Base-by-base conservation (phyloP, 306 rosid species). In the Trifolium pratense region DNA sequence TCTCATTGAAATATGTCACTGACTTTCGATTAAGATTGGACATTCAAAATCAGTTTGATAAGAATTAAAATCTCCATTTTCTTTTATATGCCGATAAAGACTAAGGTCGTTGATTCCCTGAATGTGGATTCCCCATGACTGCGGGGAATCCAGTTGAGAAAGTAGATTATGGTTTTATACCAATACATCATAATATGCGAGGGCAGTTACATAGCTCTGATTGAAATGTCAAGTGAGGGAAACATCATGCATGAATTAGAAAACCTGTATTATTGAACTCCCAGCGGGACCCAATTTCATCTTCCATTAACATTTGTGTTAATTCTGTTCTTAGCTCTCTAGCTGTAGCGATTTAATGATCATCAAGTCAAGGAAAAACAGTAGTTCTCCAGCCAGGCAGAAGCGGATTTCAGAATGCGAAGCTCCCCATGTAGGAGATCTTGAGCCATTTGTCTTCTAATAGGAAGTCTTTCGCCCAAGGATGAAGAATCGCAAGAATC, bases 341-440 rank as follows among this genome's bases (percentile, higher is more conserved):
- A 53, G 67, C 68, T 42, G 59, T 21, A 40, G 77, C 58, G 63
- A 55, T 37, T 66, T 42, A 66, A 36, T 21, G 55, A 66, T 12
- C 37, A 31, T 71, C 45, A 73, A 61, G 56, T 75, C 83, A 78
- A 73, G 68, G 82, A 78, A 25, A 65, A 20, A 43, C 96, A 84
- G 76, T 88, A 92, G 78, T 76, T 78, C 45, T 82, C 52, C 53
- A 90, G 77, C 96, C 96, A 90, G 5, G 82, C 68, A 21, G 74
- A 79, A 32, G 92, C 90, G 60, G 91, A 88, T 43, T 87, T 86
- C 61, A 90, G 94, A 69, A 92, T 37, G 26, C 80, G 80, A 78
- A 88, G 82, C 81, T 92, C 91, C 1, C 96, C 96, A 3, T 6
- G 23, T 39, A 92, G 80, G 31, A 92, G 94, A 75, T 84, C 86